These are phyloP conservation scores for Lyophyllum decastes DNA, from an alignment of 768 basidiomycete genomes.

Conservation along the genomic window DNA sequence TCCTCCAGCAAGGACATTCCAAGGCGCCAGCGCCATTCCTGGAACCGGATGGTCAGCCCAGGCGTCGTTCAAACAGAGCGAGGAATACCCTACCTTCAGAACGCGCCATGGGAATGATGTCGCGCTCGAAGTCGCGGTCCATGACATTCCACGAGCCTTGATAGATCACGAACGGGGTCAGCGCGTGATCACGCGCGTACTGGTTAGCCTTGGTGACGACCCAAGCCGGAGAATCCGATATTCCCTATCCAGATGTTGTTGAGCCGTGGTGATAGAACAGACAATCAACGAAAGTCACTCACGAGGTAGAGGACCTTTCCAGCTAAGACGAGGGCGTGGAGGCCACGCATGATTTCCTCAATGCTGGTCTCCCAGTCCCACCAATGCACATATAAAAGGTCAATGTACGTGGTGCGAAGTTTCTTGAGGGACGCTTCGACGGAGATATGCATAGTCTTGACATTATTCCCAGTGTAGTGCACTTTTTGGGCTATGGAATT, in stretches of 20 bases:
- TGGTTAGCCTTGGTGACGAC: conserved; percentile 44
- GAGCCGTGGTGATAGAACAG: not conserved
- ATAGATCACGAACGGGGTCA: conserved; percentile 11
- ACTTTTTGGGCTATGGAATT: conserved; percentile 30
- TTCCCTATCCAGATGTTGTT: conserved; percentile 20
- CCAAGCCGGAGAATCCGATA: conserved; percentile 44
- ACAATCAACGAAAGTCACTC: not conserved
- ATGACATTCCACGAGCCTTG: conserved; percentile 14
- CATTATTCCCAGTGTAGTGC: conserved; percentile 48
- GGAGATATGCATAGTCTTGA: conserved; percentile 43
- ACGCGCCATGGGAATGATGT: conserved; percentile 17
- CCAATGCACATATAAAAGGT: conserved; percentile 47
- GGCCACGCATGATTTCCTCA: conserved; percentile 56
- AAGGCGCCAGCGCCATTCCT: conserved; percentile 36
- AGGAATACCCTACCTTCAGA: conserved; percentile 6
- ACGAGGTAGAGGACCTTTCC: conserved; percentile 55
- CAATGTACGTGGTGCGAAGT: conserved; percentile 46
- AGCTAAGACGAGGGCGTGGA: conserved; percentile 50
- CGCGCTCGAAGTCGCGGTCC: conserved; percentile 15
- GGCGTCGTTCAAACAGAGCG: conserved; percentile 18
- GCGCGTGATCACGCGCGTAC: conserved; percentile 41
- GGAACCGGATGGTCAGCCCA: conserved; percentile 32
- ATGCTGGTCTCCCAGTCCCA: conserved; percentile 57
- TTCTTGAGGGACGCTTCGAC: conserved; percentile 46
- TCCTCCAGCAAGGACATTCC: conserved; percentile 34